Conservation (phyloP, 2,329 filamentous ascomycete species). For the Berkeleyomyces basicola region DNA sequence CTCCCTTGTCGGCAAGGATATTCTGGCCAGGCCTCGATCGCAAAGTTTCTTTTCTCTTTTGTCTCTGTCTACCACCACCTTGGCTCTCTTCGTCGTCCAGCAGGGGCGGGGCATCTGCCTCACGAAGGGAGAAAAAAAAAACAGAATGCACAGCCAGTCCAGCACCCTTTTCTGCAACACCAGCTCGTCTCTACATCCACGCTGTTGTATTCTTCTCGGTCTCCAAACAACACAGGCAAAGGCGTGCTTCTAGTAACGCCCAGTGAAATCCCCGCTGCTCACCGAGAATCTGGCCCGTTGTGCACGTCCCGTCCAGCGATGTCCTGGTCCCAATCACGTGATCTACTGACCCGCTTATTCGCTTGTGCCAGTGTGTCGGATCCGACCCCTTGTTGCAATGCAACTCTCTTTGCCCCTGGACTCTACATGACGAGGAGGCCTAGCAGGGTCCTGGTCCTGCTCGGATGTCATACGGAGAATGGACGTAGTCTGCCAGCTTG, state of each 20-base stretch:
- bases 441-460: too few relatives aligned
- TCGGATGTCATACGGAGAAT: too few relatives aligned
- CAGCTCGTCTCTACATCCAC: background rate
- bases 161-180: background rate
- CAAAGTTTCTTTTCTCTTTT: background rate
- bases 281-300: background rate
- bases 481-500: too few relatives aligned
- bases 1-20: too few relatives aligned
- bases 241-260: conserved; percentile 1
- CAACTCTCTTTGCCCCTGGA: background rate
- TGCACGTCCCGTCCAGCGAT: background rate
- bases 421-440: background rate
- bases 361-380: background rate
- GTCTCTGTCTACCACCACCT: background rate
- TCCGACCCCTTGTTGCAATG: background rate
- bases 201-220: background rate
- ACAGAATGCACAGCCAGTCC: background rate
- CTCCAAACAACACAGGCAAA: background rate
- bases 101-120: too few relatives aligned
- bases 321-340: background rate
- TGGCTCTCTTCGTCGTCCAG: background rate
- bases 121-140: too few relatives aligned
- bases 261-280: background rate
- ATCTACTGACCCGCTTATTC: background rate
- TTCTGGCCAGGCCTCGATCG: background rate